phyloP scores from a whole-genome alignment of 2,329 filamentous ascomycete genomes.

The Sporothrix sp. region DNA sequence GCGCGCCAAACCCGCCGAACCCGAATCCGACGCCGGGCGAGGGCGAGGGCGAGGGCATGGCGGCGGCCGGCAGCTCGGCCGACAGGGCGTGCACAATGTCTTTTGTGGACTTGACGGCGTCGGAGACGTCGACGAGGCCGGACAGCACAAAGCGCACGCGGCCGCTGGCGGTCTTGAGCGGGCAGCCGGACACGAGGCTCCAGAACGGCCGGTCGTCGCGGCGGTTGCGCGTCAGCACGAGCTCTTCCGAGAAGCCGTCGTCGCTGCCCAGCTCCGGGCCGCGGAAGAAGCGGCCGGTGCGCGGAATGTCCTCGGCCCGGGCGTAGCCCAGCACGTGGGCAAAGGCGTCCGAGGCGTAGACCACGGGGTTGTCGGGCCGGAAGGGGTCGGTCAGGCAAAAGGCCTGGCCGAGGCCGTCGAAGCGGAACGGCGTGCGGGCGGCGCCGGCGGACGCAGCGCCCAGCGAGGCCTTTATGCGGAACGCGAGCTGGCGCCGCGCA shows the following conservation, averaged over 20 bases:
- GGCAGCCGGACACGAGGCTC: conserved; percentile 46
- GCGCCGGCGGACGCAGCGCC: conserved; percentile 20
- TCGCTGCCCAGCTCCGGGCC: conserved; percentile 30
- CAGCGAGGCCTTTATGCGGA: conserved; percentile 36
- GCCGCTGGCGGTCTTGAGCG: conserved; percentile 39
- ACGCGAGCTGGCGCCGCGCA: conserved; percentile 38
- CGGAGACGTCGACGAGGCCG: conserved; percentile 48
- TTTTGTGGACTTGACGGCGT: conserved; percentile 38
- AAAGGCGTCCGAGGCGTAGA: conserved; percentile 41
- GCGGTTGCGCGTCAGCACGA: conserved; percentile 37
- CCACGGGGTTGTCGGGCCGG: conserved; percentile 40
- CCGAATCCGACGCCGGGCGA: too few relatives aligned
- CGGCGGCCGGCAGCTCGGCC: conserved; percentile 27
- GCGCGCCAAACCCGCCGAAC: background rate
- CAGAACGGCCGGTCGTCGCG: conserved; percentile 42
- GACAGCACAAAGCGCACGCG: conserved; percentile 44
- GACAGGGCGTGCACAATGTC: conserved; percentile 43
- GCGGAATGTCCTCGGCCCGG: conserved; percentile 35
- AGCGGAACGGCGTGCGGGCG: conserved; percentile 23
- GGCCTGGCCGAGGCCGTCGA: conserved; percentile 43
- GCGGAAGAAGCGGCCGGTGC: conserved; percentile 42
- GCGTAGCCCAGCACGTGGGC: conserved; percentile 38
- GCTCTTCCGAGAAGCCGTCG: conserved; percentile 27
- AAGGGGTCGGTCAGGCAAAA: conserved; percentile 48
- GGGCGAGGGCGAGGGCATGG: background rate